phyloP scores from a whole-genome alignment of 805 yeast species.

The Kuraishia floccosa region DNA sequence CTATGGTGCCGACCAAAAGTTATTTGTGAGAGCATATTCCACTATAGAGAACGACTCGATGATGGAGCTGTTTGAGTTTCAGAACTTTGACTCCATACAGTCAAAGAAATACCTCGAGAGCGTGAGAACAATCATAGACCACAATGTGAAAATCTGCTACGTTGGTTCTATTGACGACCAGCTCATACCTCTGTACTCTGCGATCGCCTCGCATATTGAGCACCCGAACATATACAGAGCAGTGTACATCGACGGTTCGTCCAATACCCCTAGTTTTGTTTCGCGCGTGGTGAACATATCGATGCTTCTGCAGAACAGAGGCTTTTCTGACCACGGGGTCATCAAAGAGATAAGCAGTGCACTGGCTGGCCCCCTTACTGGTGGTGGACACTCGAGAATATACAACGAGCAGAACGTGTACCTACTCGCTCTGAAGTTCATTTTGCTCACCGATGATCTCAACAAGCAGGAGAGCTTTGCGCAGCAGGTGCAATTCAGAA shows the following conservation, averaged over 20 bases:
- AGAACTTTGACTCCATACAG: constrained; percentile 60
- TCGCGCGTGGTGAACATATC: constrained; percentile 65
- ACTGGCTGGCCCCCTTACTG: constrained; percentile 84
- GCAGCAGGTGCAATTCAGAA: constrained; percentile 15
- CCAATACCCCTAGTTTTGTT: constrained; percentile 72
- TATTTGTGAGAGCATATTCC: constrained; percentile 80
- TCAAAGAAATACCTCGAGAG: constrained; percentile 63
- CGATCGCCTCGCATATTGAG: constrained; percentile 67
- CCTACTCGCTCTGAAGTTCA: constrained; percentile 63
- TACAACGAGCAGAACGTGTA: constrained; percentile 82
- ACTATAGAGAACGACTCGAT: constrained; percentile 84
- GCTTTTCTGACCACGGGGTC: constrained; percentile 77
- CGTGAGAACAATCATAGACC: constrained; percentile 47
- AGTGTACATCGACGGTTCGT: constrained; percentile 75
- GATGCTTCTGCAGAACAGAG: constrained; percentile 62
- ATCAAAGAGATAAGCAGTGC: constrained; percentile 72
- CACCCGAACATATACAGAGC: constrained; percentile 94
- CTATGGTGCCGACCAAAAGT: constrained; percentile 76
- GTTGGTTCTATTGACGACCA: constrained; percentile 93
- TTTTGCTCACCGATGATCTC: constrained; percentile 61
- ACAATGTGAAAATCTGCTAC: constrained; percentile 68
- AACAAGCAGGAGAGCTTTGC: constrained; percentile 15
- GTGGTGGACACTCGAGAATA: constrained; percentile 89
- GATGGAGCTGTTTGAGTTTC: constrained; percentile 80
- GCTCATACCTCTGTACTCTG: constrained; percentile 87